Evolutionary conservation across 2,329 filamentous ascomycete genomes (phyloP), one percentile per base, ranked within the genome.

Genomic region (Xylariaceae sp.): DNA sequence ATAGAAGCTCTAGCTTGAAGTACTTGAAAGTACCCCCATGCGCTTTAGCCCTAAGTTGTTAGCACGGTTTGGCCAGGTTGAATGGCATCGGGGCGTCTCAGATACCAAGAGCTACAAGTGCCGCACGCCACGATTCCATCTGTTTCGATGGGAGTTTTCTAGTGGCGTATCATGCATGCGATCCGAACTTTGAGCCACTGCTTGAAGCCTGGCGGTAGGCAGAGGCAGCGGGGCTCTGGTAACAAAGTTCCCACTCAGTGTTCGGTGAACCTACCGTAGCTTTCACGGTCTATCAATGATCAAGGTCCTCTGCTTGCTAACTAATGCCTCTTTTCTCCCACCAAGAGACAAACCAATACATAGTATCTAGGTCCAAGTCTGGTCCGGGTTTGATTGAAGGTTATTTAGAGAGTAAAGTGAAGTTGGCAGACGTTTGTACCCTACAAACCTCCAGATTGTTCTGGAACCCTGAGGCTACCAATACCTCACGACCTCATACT

Each of bases 91-190:
- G 21, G 52, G 41, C 40, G 11, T 31, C 27, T 19, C 32, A 35
- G n/a, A 9, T 54, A 58, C 56, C 18, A 24, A 3, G 4, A 34
- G 40, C 41, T 55, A 56, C 53, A 37, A 51, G 4, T 1, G 2
- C 17, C 39, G 34, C 29, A 52, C 54, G 55, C 55, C 56, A 58
- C 56, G 55, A 59, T 60, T 60, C 57, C 43, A 60, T 60, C 45
- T 43, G 57, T 53, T 60, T 60, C 57, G 54, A 60, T 54, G 52
- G 27, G 38, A 48, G 36, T 40, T 44, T 41, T 47, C 46, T 44
- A 43, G 54, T 56, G 57, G 54, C 55, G 52, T n/a, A n/a, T n/a
- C n/a, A n/a, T n/a, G n/a, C 51, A 51, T 53, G 43, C 42, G 49
- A 44, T 46, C 55, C 55, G 56, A 55, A 54, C 53, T 58, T 46